These are phyloP conservation scores for Chlorencoelia australis DNA, from an alignment of 2,329 filamentous ascomycete species.

Conservation along the genomic window DNA sequence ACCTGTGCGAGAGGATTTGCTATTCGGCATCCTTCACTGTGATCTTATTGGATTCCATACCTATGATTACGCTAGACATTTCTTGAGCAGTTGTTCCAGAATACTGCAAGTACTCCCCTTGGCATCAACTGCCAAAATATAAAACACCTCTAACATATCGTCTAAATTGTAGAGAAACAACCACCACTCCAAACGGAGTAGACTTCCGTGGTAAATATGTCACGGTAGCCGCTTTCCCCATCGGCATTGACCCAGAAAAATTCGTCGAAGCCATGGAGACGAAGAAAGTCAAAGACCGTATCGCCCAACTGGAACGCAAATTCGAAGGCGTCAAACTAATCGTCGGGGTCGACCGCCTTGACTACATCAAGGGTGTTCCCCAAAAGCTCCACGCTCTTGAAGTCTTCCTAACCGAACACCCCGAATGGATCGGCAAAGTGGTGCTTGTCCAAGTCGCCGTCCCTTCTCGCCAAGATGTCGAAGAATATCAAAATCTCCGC, in stretches of 20 bases:
- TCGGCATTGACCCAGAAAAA: conserved; percentile 95
- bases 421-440: conserved; percentile 96
- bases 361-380: conserved; percentile 98
- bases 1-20: conserved; percentile 80
- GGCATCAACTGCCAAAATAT: neutral
- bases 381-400: conserved; percentile 96
- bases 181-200: conserved; percentile 86
- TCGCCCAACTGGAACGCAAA: conserved; percentile 74
- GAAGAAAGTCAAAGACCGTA: conserved; percentile 77
- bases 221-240: conserved; percentile 90
- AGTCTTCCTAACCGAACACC: conserved; percentile 92
- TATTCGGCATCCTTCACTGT: conserved; percentile 81
- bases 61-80: conserved; percentile 97
- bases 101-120: conserved; percentile 52
- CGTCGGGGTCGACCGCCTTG: conserved; percentile 89
- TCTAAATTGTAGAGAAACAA: conserved; percentile 45
- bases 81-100: conserved; percentile 90
- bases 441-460: conserved; percentile 94
- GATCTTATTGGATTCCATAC: conserved; percentile 97
- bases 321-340: conserved; percentile 95
- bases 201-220: conserved; percentile 83
- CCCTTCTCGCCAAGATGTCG: conserved; percentile 87
- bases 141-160: no score
- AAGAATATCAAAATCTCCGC: conserved; percentile 93
- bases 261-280: conserved; percentile 84